Evolutionary conservation across 305 asterid genomes (phyloP), one percentile per base, ranked within the genome.

Genomic region (Fraxinus sp.): DNA sequence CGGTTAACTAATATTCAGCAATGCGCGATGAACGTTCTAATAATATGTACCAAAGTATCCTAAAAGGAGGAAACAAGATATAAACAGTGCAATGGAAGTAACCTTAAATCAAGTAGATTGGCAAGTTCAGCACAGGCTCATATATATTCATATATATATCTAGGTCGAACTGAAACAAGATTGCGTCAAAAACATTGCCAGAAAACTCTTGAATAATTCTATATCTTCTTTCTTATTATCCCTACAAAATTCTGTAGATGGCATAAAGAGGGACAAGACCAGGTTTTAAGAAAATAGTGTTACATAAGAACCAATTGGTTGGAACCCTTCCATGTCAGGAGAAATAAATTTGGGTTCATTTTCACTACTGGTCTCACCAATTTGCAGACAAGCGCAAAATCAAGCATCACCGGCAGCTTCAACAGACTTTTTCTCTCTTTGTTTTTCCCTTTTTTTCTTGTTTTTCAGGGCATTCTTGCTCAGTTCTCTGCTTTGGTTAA

Each of bases 361-460:
- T 52, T 52, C 22, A 52, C 22, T 52, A 52, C 8, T 1, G 62
- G 20, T 16, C 20, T 2, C 62, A 52, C 22, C 62, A 52, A 52
- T 24, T 66, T 18, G 74, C 35, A 22, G n/a, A 64, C 33, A 3
- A 1, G 7, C 18, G 26, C 14, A 70, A 70, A 28, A 13, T 88
- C 87, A 88, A 78, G 82, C 79, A 36, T 84, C 83, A 22, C 79
- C 79, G 37, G 94, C 92, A 41, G 91, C 95, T 86, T 94, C 80
- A 41, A 92, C 92, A 36, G 92, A 94, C 87, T 94, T 94, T 80
- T 92, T 94, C 91, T 93, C 97, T 86, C 85, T 89, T 83, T 91
- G 97, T 55, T 94, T 96, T 85, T 92, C 98, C 88, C 98, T 90
- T 46, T 92, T 94, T 74, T 91, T 96, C 98, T 92, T 93, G 94